Evolutionary conservation across 2,329 filamentous ascomycete species (phyloP).

Genomic region (Dryadomyces quercus-mongolicae): DNA sequence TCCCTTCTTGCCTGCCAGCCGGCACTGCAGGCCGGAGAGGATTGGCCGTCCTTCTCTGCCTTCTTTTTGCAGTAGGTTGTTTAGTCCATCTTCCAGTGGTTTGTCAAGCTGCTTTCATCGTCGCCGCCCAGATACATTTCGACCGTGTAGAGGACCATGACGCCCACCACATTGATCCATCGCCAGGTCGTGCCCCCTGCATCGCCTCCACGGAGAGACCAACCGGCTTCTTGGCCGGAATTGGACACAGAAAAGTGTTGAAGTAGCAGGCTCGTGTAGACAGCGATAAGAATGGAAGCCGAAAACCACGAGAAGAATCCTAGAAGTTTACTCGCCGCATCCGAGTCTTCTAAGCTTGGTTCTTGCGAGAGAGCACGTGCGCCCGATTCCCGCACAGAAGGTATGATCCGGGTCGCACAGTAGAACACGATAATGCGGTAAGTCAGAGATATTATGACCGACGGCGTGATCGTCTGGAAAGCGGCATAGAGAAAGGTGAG

Average conservation of each 20-base stretch:
- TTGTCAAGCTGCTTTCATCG: constrained; percentile 59
- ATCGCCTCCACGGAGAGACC: constrained; percentile 75
- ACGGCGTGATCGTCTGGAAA: constrained; percentile 89
- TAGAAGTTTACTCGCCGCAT: constrained; percentile 68
- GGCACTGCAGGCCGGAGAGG: background rate
- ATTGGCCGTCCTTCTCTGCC: constrained; percentile 20
- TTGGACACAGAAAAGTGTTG: constrained; percentile 78
- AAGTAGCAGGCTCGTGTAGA: constrained; percentile 90
- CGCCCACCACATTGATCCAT: constrained; percentile 84
- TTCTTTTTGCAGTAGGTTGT: constrained; percentile 20
- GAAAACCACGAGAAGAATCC: constrained; percentile 88
- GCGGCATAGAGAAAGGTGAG: constrained; percentile 83
- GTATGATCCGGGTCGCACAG: constrained; percentile 89
- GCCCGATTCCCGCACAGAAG: constrained; percentile 78
- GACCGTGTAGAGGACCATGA: constrained; percentile 80
- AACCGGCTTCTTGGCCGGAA: constrained; percentile 53
- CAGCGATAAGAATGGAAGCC: constrained; percentile 84
- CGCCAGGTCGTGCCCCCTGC: constrained; percentile 78
- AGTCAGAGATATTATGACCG: constrained; percentile 85
- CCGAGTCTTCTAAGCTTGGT: constrained; percentile 72
- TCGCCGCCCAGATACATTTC: constrained; percentile 81
- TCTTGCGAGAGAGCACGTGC: constrained; percentile 74
- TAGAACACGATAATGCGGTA: constrained; percentile 95
- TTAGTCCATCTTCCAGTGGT: constrained; percentile 88
- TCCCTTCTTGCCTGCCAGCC: background rate